A percentile compares a stretch with the other conserved stretches of the same genome.
These are phyloP conservation scores for Diversispora epigaea DNA, from an alignment of 192 early-diverging fungal genomes.

Conservation along the genomic window DNA sequence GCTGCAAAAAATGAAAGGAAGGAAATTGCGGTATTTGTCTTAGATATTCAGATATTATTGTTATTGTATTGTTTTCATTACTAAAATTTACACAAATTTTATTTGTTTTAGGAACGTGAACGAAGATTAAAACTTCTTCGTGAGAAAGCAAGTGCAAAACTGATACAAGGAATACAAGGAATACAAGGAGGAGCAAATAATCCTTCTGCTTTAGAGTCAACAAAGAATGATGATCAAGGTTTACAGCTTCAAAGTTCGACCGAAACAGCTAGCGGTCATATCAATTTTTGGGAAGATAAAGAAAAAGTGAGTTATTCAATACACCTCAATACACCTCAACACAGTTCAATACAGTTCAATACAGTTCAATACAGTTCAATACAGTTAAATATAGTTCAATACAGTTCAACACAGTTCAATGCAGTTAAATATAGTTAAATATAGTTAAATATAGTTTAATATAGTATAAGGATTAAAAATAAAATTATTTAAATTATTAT, in stretches of 20 bases:
- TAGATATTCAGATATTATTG: not conserved
- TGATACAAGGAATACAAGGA: not conserved
- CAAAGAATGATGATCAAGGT: not conserved
- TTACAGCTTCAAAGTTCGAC: not conserved
- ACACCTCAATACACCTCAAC: not conserved
- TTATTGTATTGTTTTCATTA: not conserved
- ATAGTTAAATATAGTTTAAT: not conserved
- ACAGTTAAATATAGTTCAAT: not conserved
- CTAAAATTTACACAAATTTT: not conserved
- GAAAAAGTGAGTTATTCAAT: conserved; percentile 40
- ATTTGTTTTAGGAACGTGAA: not conserved
- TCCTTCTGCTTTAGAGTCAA: not conserved
- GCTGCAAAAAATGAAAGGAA: conserved; percentile 50
- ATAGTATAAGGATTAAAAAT: not conserved
- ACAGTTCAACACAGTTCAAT: too few relatives aligned
- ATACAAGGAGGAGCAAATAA: conserved; percentile 44
- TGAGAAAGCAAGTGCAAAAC: not conserved
- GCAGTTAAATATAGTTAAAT: not conserved
- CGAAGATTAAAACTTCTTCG: not conserved
- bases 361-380: not conserved
- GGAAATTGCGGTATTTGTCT: conserved; percentile 52
- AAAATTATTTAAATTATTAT: not conserved
- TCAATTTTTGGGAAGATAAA: conserved; percentile 62
- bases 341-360: not conserved
- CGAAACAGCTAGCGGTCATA: conserved; percentile 34